Base-by-base conservation (phyloP, 2,329 filamentous ascomycete species). In the Scedosporium minutisporum region DNA sequence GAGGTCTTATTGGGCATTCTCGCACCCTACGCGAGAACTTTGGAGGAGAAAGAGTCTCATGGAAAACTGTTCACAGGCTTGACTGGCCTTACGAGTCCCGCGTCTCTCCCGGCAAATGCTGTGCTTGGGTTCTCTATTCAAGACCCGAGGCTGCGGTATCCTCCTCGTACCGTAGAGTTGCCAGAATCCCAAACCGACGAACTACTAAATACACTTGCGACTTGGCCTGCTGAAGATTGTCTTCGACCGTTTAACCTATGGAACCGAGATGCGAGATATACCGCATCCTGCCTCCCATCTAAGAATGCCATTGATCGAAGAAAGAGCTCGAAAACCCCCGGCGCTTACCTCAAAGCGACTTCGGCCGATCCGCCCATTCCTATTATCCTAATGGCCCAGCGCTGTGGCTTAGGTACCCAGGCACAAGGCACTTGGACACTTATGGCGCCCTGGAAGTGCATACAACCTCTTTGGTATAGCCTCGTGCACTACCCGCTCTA, bases 381-480 rank as follows among this genome's bases (percentile, higher is more conserved):
- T 0, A 75, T 93, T 46, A 78, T 93, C 1, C 75, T 96, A 5
- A 79, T 91, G 4, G 80, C 87, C 41, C 85, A 83, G 10, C 82
- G 85, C 3, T 72, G 80, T 9, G 71, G 75, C 10, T 68, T 72
- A 1, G 75, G 75, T 44, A 76, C 73, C 10, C 82, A 81, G 57
- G 76, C 79, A 1, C 86, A 88, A 58, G 88, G 88, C 0, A 87
- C 81, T 0, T 97, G 92, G 91, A 95, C 87, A 0, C 72, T 97
- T 1, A 79, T 97, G 25, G 81, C 95, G 3, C 95, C 95, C 0
- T 97, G 93, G 91, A 92, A 90, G 71, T 96, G 90, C 68, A 88
- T 97, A 42, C 79, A 86, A 42, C 85, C 91, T 0, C 80, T 97
- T 38, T 99, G 95, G 95, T 88, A 93, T 68, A 87, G 85, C 57